These are phyloP conservation scores for Erodium trifolium DNA, from an alignment of 441 rosid genomes.

Conservation along the genomic window DNA sequence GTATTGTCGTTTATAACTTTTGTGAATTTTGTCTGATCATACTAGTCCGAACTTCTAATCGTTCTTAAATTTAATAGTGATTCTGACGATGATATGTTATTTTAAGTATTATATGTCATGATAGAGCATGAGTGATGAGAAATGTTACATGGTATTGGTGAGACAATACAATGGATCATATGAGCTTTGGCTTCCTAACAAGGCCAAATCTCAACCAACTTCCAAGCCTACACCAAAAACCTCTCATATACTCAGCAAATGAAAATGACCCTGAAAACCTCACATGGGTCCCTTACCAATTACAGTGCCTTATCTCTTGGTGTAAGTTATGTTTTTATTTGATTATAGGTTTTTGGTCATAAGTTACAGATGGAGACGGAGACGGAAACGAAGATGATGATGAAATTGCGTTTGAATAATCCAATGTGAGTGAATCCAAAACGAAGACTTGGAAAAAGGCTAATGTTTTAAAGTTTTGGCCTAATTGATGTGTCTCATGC, in stretches of 20 bases:
- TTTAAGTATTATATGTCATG: neutral
- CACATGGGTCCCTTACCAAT: neutral
- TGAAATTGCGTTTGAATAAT: neutral
- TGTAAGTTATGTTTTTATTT: neutral
- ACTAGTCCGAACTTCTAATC: no score
- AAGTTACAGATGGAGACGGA: no score
- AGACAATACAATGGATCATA: neutral
- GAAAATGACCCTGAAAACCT: neutral
- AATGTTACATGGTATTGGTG: neutral
- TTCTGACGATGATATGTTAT: no score
- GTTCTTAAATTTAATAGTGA: no score
- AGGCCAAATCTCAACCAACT: neutral
- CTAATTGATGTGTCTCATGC: slow-evolving; percentile 1
- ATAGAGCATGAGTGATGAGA: neutral
- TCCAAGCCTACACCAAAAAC: neutral
- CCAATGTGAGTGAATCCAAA: neutral
- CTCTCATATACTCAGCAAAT: neutral
- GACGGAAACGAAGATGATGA: neutral
- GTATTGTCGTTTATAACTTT: no score
- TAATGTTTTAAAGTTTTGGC: neutral
- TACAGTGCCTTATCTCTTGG: neutral
- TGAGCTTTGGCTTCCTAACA: neutral
- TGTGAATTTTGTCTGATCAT: no score
- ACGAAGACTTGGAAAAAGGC: neutral
- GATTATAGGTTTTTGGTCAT: no score